phyloP scores from a whole-genome alignment of 2,329 filamentous ascomycete genomes.

The Claviceps capensis region DNA sequence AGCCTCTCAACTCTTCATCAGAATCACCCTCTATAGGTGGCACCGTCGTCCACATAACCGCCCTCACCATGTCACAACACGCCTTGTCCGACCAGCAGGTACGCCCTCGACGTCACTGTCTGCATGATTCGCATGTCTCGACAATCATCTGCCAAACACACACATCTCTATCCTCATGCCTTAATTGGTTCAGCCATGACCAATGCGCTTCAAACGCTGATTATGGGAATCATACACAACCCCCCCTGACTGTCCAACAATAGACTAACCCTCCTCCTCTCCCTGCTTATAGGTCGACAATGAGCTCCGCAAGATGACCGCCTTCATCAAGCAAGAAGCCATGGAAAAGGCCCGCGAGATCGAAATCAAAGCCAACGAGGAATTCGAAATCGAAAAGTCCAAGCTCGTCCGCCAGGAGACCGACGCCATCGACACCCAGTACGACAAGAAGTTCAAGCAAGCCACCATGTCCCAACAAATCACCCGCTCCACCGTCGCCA shows the following conservation, averaged over 20 bases:
- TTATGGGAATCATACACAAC: no score
- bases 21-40: constrained; percentile 11
- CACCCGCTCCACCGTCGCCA: constrained; percentile 86
- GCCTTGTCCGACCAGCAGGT: constrained; percentile 97
- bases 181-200: not conserved
- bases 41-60: constrained; percentile 8
- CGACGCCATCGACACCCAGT: constrained; percentile 76
- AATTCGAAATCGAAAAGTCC: constrained; percentile 97
- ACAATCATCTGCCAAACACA: constrained; percentile 6
- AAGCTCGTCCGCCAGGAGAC: constrained; percentile 96
- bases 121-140: constrained; percentile 7
- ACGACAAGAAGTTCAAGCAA: constrained; percentile 99
- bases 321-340: constrained; percentile 98
- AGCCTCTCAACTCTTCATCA: constrained; percentile 4
- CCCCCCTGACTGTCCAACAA: not conserved
- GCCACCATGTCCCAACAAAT: constrained; percentile 98
- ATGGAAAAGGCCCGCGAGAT: constrained; percentile 96
- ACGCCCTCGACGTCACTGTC: constrained; percentile 17
- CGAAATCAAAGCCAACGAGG: constrained; percentile 94
- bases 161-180: constrained; percentile 2
- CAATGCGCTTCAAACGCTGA: not conserved
- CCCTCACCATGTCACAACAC: constrained; percentile 80
- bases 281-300: constrained; percentile 59
- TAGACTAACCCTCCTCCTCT: not conserved
- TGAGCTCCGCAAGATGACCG: constrained; percentile 99